These are phyloP conservation scores for Priceomyces melissophilus DNA, from an alignment of 805 yeast genomes.

Conservation along the genomic window DNA sequence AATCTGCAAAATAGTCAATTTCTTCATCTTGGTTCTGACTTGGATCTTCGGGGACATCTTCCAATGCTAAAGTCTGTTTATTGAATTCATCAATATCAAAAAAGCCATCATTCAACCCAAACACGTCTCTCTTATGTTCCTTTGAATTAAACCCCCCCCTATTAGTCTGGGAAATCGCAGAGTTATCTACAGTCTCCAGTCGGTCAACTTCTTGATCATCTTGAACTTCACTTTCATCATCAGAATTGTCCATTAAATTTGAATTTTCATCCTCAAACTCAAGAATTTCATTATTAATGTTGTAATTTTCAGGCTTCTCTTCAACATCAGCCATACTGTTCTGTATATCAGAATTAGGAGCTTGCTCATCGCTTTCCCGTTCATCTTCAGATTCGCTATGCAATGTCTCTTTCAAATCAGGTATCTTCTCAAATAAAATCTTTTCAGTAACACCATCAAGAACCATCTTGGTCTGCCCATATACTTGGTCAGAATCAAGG, in stretches of 20 bases:
- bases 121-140: constrained; percentile 42
- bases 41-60: constrained; percentile 26
- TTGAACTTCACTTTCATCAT: constrained; percentile 10
- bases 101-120: constrained; percentile 77
- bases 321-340: neutral
- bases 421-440: constrained; percentile 55
- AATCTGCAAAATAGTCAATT: constrained; percentile 39
- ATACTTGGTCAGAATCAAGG: constrained; percentile 83
- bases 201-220: constrained; percentile 11
- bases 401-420: constrained; percentile 40
- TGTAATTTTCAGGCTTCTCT: constrained; percentile 13
- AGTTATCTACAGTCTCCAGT: constrained; percentile 6
- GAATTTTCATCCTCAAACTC: constrained; percentile 24
- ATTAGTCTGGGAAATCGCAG: constrained; percentile 9
- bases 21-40: constrained; percentile 38
- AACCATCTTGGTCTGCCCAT: constrained; percentile 88
- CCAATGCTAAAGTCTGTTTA: constrained; percentile 62
- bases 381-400: constrained; percentile 17
- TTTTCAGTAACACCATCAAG: constrained; percentile 72
- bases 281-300: neutral
- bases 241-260: constrained; percentile 14
- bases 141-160: constrained; percentile 3
- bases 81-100: constrained; percentile 84
- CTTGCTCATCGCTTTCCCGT: constrained; percentile 7
- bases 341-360: constrained; percentile 13